Base-by-base conservation (phyloP, 176 grass and related monocot genomes). In the Oryza rufipogon region DNA sequence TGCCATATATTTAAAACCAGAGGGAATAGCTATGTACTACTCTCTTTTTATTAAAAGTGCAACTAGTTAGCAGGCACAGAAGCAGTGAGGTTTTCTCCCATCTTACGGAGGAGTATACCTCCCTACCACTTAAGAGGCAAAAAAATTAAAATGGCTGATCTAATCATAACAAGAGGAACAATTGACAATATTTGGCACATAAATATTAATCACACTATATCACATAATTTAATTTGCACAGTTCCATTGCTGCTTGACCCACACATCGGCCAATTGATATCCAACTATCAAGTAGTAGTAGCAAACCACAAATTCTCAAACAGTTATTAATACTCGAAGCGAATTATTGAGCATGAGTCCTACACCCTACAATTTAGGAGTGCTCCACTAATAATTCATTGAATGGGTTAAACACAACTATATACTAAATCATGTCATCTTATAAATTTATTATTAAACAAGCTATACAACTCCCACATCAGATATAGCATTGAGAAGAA, bases 301-400 rank as follows among this genome's bases (percentile, higher is more conserved):
- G 9, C 39, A 38, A 32, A 61, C 3, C 16, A 64, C 38, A 64
- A 45, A 70, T 63, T 32, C 9, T 69, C 20, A 85, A 85, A 15
- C 26, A 48, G 7, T 17, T 64, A 85, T 7, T 4, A 22, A 44
- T 78, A 20, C 42, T 76, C 45, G n/a, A 61, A 61, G 14, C 19
- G 71, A 72, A 83, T 14, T 72, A 64, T 30, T 73, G 15, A 83
- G 3, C 46, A 39, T 39, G n/a, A 63, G 58, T 63, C 12, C 2
- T 46, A 76, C 7, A 5, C 0, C 34, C 17, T 36, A 48, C 17
- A 14, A 33, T 61, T 58, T 49, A 22, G 60, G 66, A 13, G 19
- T 75, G 46, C 11, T 32, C 68, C 60, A 30, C 13, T 46, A 86
- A 81, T 54, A 75, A 75, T 6, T 71, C 25, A 70, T 75, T 14